Evolutionary conservation across 805 yeast genomes (phyloP).

Genomic region (Zygosaccharomyces bailii): DNA sequence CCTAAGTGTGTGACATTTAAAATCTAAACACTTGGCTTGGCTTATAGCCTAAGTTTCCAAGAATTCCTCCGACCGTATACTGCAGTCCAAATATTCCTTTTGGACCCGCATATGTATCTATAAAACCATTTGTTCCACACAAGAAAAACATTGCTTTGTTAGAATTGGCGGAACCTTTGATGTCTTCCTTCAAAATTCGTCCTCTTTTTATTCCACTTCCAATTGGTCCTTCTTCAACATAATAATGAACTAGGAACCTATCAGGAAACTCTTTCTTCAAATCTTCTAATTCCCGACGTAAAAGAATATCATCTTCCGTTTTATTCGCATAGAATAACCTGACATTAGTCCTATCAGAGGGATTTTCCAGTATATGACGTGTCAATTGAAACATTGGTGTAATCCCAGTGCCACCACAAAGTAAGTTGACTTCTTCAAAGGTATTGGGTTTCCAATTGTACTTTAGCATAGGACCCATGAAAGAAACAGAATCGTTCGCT

Average conservation of each 20-base stretch:
- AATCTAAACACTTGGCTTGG: constrained; percentile 3
- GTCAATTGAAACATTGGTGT: constrained; percentile 79
- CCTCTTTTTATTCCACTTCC: constrained; percentile 1
- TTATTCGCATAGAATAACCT: constrained; percentile 61
- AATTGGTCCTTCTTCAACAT: constrained; percentile 54
- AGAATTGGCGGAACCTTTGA: background rate
- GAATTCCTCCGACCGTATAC: constrained; percentile 1
- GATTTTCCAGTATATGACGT: constrained; percentile 57
- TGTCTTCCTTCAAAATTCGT: constrained; percentile 2
- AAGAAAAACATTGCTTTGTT: constrained; percentile 4
- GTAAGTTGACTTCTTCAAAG: constrained; percentile 65
- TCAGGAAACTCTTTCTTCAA: constrained; percentile 46
- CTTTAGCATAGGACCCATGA: constrained; percentile 86
- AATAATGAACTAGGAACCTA: constrained; percentile 66
- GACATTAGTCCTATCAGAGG: constrained; percentile 53
- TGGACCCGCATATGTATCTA: constrained; percentile 1
- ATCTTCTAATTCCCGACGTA: constrained; percentile 62
- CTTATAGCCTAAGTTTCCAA: constrained; percentile 1
- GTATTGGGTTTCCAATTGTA: constrained; percentile 81
- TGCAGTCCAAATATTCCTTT: constrained; percentile 3
- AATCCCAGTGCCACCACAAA: constrained; percentile 82
- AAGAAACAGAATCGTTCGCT: constrained; percentile 70
- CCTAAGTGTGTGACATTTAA: too few relatives aligned
- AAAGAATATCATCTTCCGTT: constrained; percentile 61
- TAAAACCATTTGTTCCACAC: constrained; percentile 4